phyloP scores from a whole-genome alignment of 257 asterid genomes.

The Cinchona pubescens region DNA sequence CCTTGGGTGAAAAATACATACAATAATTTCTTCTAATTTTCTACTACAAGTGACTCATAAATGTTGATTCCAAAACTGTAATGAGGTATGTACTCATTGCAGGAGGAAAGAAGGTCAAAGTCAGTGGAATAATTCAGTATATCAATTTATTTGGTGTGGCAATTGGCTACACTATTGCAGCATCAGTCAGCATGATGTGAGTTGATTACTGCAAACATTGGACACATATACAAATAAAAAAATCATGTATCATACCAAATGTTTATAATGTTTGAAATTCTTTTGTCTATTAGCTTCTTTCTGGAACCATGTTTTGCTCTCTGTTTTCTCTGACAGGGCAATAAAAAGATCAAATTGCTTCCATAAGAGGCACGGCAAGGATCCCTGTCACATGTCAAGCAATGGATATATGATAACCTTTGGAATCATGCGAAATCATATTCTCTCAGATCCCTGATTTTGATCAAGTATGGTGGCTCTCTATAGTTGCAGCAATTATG shows the following conservation, averaged over 20 bases:
- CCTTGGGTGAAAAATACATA: constrained; percentile 37
- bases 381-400: constrained; percentile 38
- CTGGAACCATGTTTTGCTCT: neutral
- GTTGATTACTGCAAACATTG: neutral
- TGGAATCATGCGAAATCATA: constrained; percentile 36
- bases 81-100: neutral
- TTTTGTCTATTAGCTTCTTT: neutral
- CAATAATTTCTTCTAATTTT: neutral
- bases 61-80: too few species aligned
- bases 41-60: neutral
- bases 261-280: neutral
- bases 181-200: constrained; percentile 54
- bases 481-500: constrained; percentile 49
- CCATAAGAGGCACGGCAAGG: constrained; percentile 29
- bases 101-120: constrained; percentile 16
- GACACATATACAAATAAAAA: neutral
- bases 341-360: constrained; percentile 45
- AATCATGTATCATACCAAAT: neutral
- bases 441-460: constrained; percentile 55
- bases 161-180: constrained; percentile 59
- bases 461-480: constrained; percentile 55
- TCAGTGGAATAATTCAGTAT: constrained; percentile 42
- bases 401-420: constrained; percentile 49
- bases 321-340: constrained; percentile 31
- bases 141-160: constrained; percentile 47